Conservation (phyloP, 345 rosid species). For the Luvunga scandens region DNA sequence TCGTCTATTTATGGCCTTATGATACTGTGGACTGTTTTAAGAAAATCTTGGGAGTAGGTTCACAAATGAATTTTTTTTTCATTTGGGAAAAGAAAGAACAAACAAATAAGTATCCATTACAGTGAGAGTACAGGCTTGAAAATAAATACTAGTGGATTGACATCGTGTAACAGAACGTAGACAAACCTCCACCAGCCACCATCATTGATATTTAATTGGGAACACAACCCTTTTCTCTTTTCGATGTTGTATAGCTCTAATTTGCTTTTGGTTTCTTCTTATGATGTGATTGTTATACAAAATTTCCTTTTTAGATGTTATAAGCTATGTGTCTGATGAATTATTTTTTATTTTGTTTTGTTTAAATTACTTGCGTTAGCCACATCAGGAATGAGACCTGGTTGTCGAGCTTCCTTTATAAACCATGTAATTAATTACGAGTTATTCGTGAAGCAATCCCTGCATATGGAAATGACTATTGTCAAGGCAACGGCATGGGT, state of each 20-base stretch:
- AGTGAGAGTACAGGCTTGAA: not conserved
- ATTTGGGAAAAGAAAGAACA: no score
- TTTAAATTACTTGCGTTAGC: conserved; percentile 33
- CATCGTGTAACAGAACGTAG: not conserved
- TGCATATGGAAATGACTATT: conserved; percentile 97
- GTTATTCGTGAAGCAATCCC: conserved; percentile 90
- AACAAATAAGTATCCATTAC: no score
- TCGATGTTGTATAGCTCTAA: not conserved
- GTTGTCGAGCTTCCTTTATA: no score
- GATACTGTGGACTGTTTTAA: no score
- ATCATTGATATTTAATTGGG: not conserved
- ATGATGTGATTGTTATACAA: not conserved
- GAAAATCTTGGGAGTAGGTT: no score
- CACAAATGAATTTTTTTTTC: no score
- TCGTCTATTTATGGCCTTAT: no score
- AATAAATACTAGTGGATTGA: no score
- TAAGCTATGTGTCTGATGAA: conserved; percentile 5
- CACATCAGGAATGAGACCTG: conserved; percentile 95
- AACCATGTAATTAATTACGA: conserved; percentile 93
- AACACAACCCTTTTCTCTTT: no score
- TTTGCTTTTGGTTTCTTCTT: not conserved
- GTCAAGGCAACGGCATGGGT: conserved; percentile 76
- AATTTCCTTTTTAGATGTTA: not conserved
- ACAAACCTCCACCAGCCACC: not conserved
- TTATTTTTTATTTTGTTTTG: conserved; percentile 9